These are phyloP conservation scores for Rhododendron vialii DNA, from an alignment of 148 eudicot species.

Conservation along the genomic window DNA sequence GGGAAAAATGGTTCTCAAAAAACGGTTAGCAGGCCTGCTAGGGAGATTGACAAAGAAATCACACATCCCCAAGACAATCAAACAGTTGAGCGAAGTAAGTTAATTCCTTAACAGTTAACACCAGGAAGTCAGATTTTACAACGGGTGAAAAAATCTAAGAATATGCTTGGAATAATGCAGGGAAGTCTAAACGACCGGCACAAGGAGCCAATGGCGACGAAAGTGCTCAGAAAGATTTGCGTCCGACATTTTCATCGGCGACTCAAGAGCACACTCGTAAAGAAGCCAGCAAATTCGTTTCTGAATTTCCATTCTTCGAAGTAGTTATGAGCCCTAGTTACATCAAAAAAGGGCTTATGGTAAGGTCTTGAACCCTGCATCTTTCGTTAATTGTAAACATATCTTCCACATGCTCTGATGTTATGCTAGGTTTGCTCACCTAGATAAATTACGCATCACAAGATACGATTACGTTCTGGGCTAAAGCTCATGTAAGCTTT, in stretches of 20 bases:
- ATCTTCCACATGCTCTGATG: neutral
- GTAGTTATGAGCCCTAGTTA: slow-evolving; percentile 1
- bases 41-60: neutral
- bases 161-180: neutral
- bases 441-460: neutral
- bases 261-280: neutral
- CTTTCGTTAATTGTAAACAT: no score
- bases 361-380: slow-evolving; percentile 2
- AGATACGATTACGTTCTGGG: neutral
- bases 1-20: slow-evolving; percentile 11
- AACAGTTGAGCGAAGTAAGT: neutral
- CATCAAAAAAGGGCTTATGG: neutral
- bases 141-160: neutral
- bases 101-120: neutral
- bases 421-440: neutral
- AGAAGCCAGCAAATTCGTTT: neutral
- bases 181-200: neutral
- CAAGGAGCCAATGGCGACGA: neutral
- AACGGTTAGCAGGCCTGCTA: neutral
- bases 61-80: neutral
- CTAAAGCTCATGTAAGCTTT: neutral
- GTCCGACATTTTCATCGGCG: neutral
- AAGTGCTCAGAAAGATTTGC: neutral
- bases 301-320: slow-evolving; percentile 11
- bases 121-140: neutral